Evolutionary conservation across 2,329 filamentous ascomycete genomes (phyloP).

Genomic region (Xylariaceae sp.): DNA sequence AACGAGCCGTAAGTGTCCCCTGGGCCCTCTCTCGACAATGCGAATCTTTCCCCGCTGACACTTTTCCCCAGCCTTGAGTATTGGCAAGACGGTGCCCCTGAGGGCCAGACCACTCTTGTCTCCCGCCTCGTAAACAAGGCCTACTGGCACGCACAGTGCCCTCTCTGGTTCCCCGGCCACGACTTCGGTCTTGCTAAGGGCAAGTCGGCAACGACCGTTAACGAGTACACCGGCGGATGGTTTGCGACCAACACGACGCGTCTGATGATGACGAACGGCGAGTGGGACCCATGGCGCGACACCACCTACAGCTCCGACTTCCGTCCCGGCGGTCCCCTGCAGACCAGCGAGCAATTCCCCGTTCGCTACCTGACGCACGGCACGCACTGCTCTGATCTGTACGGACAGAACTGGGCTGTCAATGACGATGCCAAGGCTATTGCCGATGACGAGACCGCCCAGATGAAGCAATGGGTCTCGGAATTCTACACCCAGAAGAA

Average conservation of each 20-base stretch:
- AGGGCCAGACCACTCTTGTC: slow-evolving; percentile 38
- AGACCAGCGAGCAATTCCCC: slow-evolving; percentile 33
- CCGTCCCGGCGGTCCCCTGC: slow-evolving; percentile 38
- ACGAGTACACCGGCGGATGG: slow-evolving; percentile 41
- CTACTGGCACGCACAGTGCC: slow-evolving; percentile 43
- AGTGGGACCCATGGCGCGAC: slow-evolving; percentile 41
- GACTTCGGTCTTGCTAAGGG: slow-evolving; percentile 35
- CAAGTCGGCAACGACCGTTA: slow-evolving; percentile 34
- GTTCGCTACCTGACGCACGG: slow-evolving; percentile 36
- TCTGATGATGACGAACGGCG: slow-evolving; percentile 39
- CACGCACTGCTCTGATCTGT: slow-evolving; percentile 40
- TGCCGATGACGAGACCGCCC: slow-evolving; percentile 46
- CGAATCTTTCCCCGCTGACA: background rate
- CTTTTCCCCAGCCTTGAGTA: slow-evolving; percentile 32
- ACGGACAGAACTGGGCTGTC: slow-evolving; percentile 43
- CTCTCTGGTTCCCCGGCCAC: slow-evolving; percentile 43
- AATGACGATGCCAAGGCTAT: slow-evolving; percentile 49
- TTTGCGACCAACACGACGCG: slow-evolving; percentile 38
- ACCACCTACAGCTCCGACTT: slow-evolving; percentile 36
- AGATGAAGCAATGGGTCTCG: slow-evolving; percentile 52
- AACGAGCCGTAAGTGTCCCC: slow-evolving; percentile 38
- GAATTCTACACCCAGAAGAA: slow-evolving; percentile 42
- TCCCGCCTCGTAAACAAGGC: slow-evolving; percentile 36
- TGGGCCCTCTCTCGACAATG: too few relatives aligned
- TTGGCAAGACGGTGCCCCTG: slow-evolving; percentile 45